A percentile compares a stretch with the other conserved stretches of the same genome.
Evolutionary conservation across 768 basidiomycete species (phyloP).

Genomic region (Tulasnella sp.): DNA sequence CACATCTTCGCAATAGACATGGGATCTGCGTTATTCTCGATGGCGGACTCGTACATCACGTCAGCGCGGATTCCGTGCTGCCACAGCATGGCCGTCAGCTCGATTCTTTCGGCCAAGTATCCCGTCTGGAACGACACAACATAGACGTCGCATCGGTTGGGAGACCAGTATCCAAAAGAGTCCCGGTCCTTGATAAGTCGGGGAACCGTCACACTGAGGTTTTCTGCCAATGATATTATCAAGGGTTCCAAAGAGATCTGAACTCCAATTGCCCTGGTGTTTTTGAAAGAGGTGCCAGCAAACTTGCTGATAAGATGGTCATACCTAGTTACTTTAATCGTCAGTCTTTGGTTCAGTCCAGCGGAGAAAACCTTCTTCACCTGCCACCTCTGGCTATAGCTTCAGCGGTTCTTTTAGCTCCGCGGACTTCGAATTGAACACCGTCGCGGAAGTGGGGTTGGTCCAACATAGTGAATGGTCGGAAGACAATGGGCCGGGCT

Average conservation of each 20-base stretch:
- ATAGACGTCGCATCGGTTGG: constrained; percentile 86
- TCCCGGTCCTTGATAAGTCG: constrained; percentile 73
- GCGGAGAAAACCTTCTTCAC: constrained; percentile 47
- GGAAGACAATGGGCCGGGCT: constrained; percentile 62
- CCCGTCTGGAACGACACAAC: constrained; percentile 78
- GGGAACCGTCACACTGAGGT: constrained; percentile 67
- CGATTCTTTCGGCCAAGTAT: constrained; percentile 73
- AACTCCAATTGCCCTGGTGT: constrained; percentile 68
- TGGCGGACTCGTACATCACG: constrained; percentile 80
- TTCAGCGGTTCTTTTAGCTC: constrained; percentile 61
- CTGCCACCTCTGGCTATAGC: constrained; percentile 82
- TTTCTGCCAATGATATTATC: constrained; percentile 65
- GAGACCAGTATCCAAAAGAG: constrained; percentile 88
- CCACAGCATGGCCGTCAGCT: constrained; percentile 78
- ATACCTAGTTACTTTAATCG: constrained; percentile 53
- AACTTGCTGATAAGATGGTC: constrained; percentile 69
- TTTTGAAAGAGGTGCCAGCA: constrained; percentile 50
- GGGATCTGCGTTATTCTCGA: constrained; percentile 61
- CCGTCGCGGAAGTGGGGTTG: constrained; percentile 75
- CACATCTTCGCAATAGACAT: constrained; percentile 60
- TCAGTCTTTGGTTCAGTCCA: neutral
- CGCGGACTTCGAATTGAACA: constrained; percentile 72
- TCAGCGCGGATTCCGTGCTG: constrained; percentile 81
- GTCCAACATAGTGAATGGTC: constrained; percentile 71
- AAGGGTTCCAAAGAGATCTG: constrained; percentile 83